These are phyloP conservation scores for Cyclocybe cylindracea DNA, from an alignment of 768 basidiomycete species.

Conservation along the genomic window DNA sequence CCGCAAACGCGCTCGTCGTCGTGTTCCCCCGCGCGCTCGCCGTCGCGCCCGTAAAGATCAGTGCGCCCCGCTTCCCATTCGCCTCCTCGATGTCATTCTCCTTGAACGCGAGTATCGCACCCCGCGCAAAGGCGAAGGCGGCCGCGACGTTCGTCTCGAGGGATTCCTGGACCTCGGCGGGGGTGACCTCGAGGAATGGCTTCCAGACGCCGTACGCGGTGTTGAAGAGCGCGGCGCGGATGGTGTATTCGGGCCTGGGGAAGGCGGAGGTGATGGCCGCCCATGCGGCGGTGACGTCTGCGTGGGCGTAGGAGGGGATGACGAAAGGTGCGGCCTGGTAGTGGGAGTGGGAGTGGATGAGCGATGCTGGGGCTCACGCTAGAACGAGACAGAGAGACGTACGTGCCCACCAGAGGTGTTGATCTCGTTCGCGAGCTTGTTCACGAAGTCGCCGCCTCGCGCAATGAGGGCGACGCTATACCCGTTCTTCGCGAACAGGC, in stretches of 20 bases:
- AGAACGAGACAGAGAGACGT: constrained; percentile 8
- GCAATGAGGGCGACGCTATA: constrained; percentile 71
- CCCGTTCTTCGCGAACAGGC: constrained; percentile 59
- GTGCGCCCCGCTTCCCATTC: constrained; percentile 56
- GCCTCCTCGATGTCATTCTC: constrained; percentile 50
- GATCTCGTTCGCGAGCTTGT: constrained; percentile 55
- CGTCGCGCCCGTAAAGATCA: constrained; percentile 77
- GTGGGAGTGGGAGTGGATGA: background rate
- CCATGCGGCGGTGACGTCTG: constrained; percentile 54
- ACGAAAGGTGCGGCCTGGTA: constrained; percentile 61
- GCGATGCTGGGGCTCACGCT: background rate
- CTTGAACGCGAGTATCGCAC: constrained; percentile 60
- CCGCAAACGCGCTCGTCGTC: constrained; percentile 60
- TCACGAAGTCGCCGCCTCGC: constrained; percentile 52
- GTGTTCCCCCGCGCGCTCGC: constrained; percentile 64
- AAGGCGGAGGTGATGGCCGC: constrained; percentile 44
- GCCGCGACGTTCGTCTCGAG: constrained; percentile 55
- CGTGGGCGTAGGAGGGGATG: constrained; percentile 47
- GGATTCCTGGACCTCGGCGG: constrained; percentile 52
- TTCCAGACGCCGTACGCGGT: constrained; percentile 60
- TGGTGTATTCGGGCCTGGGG: constrained; percentile 46
- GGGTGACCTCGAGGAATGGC: constrained; percentile 64
- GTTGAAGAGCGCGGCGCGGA: constrained; percentile 70
- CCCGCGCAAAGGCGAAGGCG: constrained; percentile 65
- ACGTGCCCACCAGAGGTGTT: constrained; percentile 62